A percentile compares a stretch with the other conserved stretches of the same genome.
These are phyloP conservation scores for Penicillium waksmanii DNA, from an alignment of 495 filamentous ascomycete genomes.

Conservation along the genomic window DNA sequence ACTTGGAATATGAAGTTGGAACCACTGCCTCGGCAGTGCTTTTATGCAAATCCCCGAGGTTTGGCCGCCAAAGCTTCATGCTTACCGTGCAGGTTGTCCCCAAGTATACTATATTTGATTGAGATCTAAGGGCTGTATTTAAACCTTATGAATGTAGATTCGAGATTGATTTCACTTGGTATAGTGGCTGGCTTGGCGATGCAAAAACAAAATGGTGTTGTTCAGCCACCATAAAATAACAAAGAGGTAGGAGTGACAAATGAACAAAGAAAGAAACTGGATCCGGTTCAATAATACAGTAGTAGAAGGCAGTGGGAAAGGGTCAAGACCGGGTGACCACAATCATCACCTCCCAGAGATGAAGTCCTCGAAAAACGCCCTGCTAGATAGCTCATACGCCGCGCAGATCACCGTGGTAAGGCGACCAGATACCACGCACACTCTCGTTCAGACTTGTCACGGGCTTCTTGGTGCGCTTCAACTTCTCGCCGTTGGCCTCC, in stretches of 20 bases:
- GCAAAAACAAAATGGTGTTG: constrained; percentile 10
- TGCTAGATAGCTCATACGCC: constrained; percentile 36
- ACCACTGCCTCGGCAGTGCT: too few relatives aligned
- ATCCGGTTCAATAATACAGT: constrained; percentile 40
- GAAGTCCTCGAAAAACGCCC: constrained; percentile 29
- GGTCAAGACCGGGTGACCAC: constrained; percentile 9
- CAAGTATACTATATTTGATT: background rate
- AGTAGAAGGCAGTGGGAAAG: constrained; percentile 19
- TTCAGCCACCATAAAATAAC: constrained; percentile 1
- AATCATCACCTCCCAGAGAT: constrained; percentile 23
- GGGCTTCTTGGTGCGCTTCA: constrained; percentile 76
- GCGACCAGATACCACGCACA: constrained; percentile 93
- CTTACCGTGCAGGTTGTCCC: background rate
- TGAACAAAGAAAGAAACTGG: constrained; percentile 19
- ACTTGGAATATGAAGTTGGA: background rate
- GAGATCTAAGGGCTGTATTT: background rate
- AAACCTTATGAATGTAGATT: background rate
- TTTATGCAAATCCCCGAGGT: background rate
- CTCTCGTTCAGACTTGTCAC: constrained; percentile 87
- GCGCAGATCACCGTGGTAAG: constrained; percentile 74
- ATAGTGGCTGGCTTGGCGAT: constrained; percentile 16
- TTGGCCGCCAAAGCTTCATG: background rate
- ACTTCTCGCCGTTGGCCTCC: constrained; percentile 85
- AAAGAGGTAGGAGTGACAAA: constrained; percentile 19
- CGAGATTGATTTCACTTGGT: constrained; percentile 7